Conservation (phyloP, 495 filamentous ascomycete species). For the Aspergillus egyptiacus region DNA sequence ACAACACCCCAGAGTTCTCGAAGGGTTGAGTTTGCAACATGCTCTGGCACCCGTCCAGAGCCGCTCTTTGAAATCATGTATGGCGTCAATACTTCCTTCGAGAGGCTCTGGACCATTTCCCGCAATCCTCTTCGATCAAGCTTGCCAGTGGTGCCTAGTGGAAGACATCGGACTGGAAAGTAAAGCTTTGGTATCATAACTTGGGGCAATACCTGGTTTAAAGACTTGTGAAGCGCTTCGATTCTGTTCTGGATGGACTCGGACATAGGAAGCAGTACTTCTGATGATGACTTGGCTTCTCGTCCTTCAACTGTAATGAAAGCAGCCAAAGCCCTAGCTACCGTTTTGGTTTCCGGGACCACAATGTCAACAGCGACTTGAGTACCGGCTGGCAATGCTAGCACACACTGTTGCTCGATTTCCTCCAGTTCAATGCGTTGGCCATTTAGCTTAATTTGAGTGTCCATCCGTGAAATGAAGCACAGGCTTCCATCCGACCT, state of each 20-base stretch:
- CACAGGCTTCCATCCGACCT: constrained; percentile 46
- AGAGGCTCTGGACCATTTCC: constrained; percentile 31
- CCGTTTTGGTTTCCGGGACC: constrained; percentile 27
- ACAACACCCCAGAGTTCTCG: constrained; percentile 21
- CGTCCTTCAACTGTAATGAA: constrained; percentile 35
- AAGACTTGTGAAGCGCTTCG: constrained; percentile 28
- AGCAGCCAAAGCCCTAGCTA: constrained; percentile 35
- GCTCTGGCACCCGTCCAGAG: constrained; percentile 20
- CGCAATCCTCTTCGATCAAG: constrained; percentile 55
- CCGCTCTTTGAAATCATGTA: constrained; percentile 34
- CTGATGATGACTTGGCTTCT: constrained; percentile 6
- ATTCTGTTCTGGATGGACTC: constrained; percentile 26
- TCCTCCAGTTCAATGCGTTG: constrained; percentile 62
- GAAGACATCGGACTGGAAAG: constrained; percentile 52
- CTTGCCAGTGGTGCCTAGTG: constrained; percentile 53
- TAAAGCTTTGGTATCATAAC: constrained; percentile 61
- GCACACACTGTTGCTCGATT: constrained; percentile 52
- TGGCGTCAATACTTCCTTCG: constrained; percentile 35
- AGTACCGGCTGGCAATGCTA: constrained; percentile 26
- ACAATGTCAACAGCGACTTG: constrained; percentile 43
- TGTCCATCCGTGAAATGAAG: constrained; percentile 55
- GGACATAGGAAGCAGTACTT: constrained; percentile 32
- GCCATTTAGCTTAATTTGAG: constrained; percentile 61
- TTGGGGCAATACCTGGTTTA: constrained; percentile 34
- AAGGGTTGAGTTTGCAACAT: constrained; percentile 30